Evolutionary conservation across 768 basidiomycete genomes (phyloP), one percentile per base, ranked within the genome.

Genomic region (Psilocybe tampanensis): DNA sequence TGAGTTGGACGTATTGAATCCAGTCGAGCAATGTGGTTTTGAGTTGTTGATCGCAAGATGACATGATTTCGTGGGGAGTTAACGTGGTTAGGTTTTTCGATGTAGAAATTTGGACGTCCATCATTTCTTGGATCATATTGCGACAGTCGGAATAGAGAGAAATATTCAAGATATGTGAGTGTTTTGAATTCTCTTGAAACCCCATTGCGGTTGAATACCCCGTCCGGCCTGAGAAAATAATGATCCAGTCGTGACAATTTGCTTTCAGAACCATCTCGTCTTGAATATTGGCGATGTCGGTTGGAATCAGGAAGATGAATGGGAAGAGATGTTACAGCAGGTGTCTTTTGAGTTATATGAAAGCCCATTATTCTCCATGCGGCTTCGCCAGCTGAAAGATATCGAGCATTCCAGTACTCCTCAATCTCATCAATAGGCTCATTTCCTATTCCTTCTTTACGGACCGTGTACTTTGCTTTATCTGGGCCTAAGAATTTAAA

Each of bases 291-390:
- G 7, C 59, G 63, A 21, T 66, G 63, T 2, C 29, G 11, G 3
- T 26, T 54, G 3, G n/a, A 36, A 12, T 29, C 29, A 0, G 61
- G 60, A 0, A 72, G 60, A 57, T 78, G 77, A n/a, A 78, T 61
- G 0, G 72, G 70, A 0, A 76, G 64, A 0, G 64, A 6, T 0
- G 68, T 72, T 0, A 79, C 74, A 0, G 65, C 58, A 19, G 77
- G 77, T 0, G 63, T 54, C 44, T 76, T 76, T 7, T 56, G 34
- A 0, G 70, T 68, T 34, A 79, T 65, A n/a, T 72, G 61, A 48
- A 67, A 77, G 0, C 71, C 72, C 0, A 75, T 45, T 23, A 75
- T 74, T 3, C 70, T 54, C 77, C 76, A 76, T 3, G 67, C 61
- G 1, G 71, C 74, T 58, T 79, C 72, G 5, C 65, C 66, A 1